These are phyloP conservation scores for Spiraea crenata DNA, from an alignment of 331 rosid genomes.

Conservation along the genomic window DNA sequence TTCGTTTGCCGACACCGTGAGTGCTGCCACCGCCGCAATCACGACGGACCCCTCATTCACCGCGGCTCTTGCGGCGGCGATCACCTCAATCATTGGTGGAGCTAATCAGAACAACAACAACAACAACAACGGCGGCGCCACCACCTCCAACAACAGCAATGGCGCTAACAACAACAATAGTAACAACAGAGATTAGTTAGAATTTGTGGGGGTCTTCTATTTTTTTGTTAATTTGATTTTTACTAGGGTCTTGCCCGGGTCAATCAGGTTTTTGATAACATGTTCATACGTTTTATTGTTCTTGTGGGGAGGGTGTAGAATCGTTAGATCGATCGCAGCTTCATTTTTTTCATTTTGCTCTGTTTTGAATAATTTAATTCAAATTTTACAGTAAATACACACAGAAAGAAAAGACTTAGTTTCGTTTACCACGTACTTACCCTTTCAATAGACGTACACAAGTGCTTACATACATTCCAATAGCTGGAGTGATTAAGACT, in stretches of 20 bases:
- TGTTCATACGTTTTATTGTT: slow-evolving; percentile 58
- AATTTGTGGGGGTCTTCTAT: background rate
- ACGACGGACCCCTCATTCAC: slow-evolving; percentile 85
- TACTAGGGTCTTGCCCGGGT: background rate
- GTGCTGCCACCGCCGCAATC: slow-evolving; percentile 90
- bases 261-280: slow-evolving; percentile 23
- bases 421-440: background rate
- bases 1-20: slow-evolving; percentile 57
- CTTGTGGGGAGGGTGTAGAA: slow-evolving; percentile 27
- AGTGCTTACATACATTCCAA: background rate
- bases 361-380: slow-evolving; percentile 41
- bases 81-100: slow-evolving; percentile 85
- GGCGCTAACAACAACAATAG: slow-evolving; percentile 19
- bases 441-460: background rate
- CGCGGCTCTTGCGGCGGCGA: slow-evolving; percentile 90
- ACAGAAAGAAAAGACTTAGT: slow-evolving; percentile 4
- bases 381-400: slow-evolving; percentile 46
- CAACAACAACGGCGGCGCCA: slow-evolving; percentile 15
- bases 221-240: slow-evolving; percentile 6
- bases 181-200: slow-evolving; percentile 45
- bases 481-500: no score
- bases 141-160: slow-evolving; percentile 30
- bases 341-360: slow-evolving; percentile 37
- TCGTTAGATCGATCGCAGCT: slow-evolving; percentile 20
- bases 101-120: slow-evolving; percentile 28